Evolutionary conservation across 176 grass and related monocot genomes (phyloP).

Genomic region (Typha latifolia): DNA sequence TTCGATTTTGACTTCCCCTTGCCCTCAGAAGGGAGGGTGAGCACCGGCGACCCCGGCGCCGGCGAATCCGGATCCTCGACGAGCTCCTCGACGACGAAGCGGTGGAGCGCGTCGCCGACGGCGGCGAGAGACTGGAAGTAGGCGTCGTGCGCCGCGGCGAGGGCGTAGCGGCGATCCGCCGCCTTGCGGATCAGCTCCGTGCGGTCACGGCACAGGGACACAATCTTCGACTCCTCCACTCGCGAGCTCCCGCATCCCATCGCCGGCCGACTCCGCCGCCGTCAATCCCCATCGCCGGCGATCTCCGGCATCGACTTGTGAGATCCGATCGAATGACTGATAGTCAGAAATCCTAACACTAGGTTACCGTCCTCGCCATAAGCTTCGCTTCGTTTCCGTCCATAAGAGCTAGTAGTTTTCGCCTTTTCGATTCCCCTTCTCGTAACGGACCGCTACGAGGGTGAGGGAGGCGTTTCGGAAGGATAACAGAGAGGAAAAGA

Average conservation of each 20-base stretch:
- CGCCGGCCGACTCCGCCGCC: conserved; percentile 3
- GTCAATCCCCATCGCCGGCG: neutral
- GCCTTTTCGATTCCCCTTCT: neutral
- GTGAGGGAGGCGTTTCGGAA: neutral
- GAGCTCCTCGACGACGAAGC: conserved; percentile 58
- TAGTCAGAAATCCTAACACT: neutral
- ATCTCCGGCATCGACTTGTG: neutral
- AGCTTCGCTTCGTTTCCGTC: neutral
- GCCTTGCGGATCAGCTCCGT: conserved; percentile 48
- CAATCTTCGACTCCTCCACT: conserved; percentile 19
- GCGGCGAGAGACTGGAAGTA: conserved; percentile 57
- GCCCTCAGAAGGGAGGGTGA: conserved; percentile 61
- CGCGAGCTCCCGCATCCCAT: conserved; percentile 14
- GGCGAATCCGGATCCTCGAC: conserved; percentile 12
- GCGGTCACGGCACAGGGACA: conserved; percentile 56
- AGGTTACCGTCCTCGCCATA: neutral
- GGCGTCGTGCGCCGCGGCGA: conserved; percentile 62
- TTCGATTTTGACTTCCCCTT: conserved; percentile 14
- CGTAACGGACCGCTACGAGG: neutral
- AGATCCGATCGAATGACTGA: neutral
- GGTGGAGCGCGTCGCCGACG: conserved; percentile 49
- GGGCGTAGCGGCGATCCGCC: conserved; percentile 38
- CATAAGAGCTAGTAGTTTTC: too few relatives aligned
- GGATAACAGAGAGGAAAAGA: neutral
- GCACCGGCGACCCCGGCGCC: conserved; percentile 43